phyloP scores from a whole-genome alignment of 345 rosid species.

The Salix exigua region DNA sequence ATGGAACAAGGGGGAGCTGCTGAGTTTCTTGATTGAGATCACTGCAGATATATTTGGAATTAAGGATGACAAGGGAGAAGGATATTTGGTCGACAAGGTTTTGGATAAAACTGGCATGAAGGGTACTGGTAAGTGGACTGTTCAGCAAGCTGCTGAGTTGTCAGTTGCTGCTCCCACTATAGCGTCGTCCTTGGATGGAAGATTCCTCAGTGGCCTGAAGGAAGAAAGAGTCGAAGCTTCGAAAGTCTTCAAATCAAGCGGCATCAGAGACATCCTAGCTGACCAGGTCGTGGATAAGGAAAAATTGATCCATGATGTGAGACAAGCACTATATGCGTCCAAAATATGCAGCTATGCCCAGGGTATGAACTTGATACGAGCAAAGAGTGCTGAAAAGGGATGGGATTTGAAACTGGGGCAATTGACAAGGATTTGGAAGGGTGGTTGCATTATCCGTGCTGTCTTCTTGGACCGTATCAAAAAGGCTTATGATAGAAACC shows the following conservation, averaged over 20 bases:
- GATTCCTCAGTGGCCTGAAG: slow-evolving; percentile 17
- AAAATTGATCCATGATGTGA: slow-evolving; percentile 16
- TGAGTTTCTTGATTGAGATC: slow-evolving; percentile 25
- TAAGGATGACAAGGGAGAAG: slow-evolving; percentile 17
- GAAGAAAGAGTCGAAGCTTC: slow-evolving; percentile 22
- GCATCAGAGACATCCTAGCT: slow-evolving; percentile 8
- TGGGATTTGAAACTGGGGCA: slow-evolving; percentile 18
- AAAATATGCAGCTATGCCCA: slow-evolving; percentile 23
- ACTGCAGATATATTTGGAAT: slow-evolving; percentile 19
- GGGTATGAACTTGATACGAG: slow-evolving; percentile 20
- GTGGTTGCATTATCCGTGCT: slow-evolving; percentile 18
- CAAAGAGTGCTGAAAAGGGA: slow-evolving; percentile 8
- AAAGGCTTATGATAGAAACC: slow-evolving; percentile 30
- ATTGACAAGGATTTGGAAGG: slow-evolving; percentile 13
- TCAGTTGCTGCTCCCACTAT: slow-evolving; percentile 26
- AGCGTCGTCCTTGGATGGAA: slow-evolving; percentile 22
- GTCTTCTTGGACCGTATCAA: slow-evolving; percentile 26
- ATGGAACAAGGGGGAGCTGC: slow-evolving; percentile 20
- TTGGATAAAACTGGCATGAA: slow-evolving; percentile 24
- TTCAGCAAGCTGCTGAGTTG: slow-evolving; percentile 26
- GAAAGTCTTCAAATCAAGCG: slow-evolving; percentile 11
- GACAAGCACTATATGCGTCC: slow-evolving; percentile 21
- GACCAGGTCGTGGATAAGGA: slow-evolving; percentile 14
- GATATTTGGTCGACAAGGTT: slow-evolving; percentile 22
- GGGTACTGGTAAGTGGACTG: slow-evolving; percentile 24